Evolutionary conservation across 2,329 filamentous ascomycete genomes (phyloP).

Genomic region (Cladosporium oxysporum): DNA sequence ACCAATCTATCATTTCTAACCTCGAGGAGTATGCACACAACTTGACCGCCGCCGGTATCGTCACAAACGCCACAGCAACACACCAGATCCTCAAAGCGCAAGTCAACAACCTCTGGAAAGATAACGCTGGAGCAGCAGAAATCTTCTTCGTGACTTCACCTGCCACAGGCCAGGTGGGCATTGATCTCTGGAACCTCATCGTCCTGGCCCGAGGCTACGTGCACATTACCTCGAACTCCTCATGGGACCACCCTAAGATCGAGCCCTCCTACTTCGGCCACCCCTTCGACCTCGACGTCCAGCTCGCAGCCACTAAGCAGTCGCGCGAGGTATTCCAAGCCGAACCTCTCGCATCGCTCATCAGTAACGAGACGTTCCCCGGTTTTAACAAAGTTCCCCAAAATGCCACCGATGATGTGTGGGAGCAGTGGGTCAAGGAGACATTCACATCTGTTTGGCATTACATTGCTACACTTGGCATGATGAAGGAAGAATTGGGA

Average conservation of each 20-base stretch:
- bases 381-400: slow-evolving; percentile 21
- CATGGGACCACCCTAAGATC: slow-evolving; percentile 41
- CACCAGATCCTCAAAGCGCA: slow-evolving; percentile 27
- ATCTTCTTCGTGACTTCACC: slow-evolving; percentile 43
- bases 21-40: slow-evolving; percentile 34
- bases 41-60: slow-evolving; percentile 24
- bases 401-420: slow-evolving; percentile 25
- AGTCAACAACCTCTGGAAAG: slow-evolving; percentile 31
- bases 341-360: slow-evolving; percentile 31
- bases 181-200: slow-evolving; percentile 43
- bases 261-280: slow-evolving; percentile 47
- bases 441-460: slow-evolving; percentile 34
- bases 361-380: slow-evolving; percentile 32
- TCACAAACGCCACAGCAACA: slow-evolving; percentile 28
- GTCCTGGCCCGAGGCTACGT: slow-evolving; percentile 31
- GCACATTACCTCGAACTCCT: slow-evolving; percentile 28
- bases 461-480: slow-evolving; percentile 32
- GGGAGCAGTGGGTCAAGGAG: slow-evolving; percentile 30
- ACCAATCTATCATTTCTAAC: slow-evolving; percentile 31
- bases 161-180: slow-evolving; percentile 33
- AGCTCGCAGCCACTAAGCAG: slow-evolving; percentile 38
- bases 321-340: slow-evolving; percentile 35
- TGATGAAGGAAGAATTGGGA: slow-evolving; percentile 25
- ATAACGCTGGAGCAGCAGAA: slow-evolving; percentile 29
- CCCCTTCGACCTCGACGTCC: slow-evolving; percentile 40